Percentiles rank a stretch among this genome's conserved stretches.
These are phyloP conservation scores for Nepenthes alata DNA, from an alignment of 179 eudicot genomes.

Conservation along the genomic window DNA sequence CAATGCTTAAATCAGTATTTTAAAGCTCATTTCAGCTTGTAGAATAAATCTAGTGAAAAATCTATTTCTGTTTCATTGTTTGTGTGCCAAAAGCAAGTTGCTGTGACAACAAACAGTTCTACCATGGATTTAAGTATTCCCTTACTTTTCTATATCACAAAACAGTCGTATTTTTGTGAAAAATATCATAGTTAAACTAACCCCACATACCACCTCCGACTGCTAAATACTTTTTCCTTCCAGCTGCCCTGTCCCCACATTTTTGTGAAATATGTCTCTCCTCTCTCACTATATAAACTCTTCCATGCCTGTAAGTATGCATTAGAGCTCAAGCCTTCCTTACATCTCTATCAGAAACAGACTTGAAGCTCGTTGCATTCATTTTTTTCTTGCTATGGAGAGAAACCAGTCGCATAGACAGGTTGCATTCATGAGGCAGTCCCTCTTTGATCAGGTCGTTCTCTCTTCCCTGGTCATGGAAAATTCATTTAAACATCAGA, in stretches of 20 bases:
- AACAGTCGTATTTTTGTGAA: no score
- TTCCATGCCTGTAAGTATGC: conserved; percentile 8
- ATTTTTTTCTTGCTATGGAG: conserved; percentile 22
- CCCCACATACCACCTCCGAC: conserved; percentile 5
- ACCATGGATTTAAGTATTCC: no score
- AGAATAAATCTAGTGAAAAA: no score
- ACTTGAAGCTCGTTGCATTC: background rate
- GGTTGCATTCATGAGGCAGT: conserved; percentile 60
- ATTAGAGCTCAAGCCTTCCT: conserved; percentile 4
- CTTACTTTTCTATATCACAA: no score
- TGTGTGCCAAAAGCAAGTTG: no score
- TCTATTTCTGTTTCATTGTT: no score
- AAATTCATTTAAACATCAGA: no score
- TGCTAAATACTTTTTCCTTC: conserved; percentile 19
- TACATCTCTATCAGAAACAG: conserved; percentile 3
- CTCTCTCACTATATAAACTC: conserved; percentile 23
- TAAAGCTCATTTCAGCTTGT: no score
- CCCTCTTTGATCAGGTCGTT: conserved; percentile 62
- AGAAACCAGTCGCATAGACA: conserved; percentile 61
- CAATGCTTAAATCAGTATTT: no score
- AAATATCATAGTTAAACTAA: no score
- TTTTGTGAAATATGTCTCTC: background rate
- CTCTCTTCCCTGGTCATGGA: background rate
- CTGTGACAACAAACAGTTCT: no score
- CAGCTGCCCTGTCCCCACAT: no score